These are phyloP conservation scores for Saccharomyces hybrid DNA, from an alignment of 1,139 yeast genomes.

Conservation along the genomic window DNA sequence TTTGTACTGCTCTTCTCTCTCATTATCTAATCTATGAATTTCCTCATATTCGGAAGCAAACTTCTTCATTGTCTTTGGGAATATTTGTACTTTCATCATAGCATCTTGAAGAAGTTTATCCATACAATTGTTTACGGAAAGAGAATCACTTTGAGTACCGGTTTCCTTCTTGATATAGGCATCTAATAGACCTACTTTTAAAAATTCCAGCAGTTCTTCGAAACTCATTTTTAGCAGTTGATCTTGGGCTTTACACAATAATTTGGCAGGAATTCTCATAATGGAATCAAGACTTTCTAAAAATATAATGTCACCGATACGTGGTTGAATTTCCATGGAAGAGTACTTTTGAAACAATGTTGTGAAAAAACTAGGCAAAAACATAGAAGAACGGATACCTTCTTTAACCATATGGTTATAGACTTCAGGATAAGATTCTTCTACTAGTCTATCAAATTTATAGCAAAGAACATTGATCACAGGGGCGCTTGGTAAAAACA, in stretches of 20 bases:
- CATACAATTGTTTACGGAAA: not conserved
- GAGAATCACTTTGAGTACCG: conserved; percentile 43
- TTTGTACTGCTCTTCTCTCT: conserved; percentile 65
- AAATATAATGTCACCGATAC: conserved; percentile 77
- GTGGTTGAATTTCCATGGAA: conserved; percentile 72
- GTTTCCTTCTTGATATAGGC: conserved; percentile 35
- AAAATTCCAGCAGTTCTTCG: conserved; percentile 64
- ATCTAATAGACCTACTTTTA: conserved; percentile 71
- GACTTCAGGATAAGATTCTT: conserved; percentile 38
- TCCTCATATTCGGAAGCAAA: conserved; percentile 71
- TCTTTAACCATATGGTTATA: conserved; percentile 72
- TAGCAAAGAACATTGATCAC: conserved; percentile 74
- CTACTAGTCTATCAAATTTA: conserved; percentile 79
- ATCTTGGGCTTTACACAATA: conserved; percentile 61
- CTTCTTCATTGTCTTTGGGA: conserved; percentile 62
- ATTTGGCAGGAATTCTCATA: conserved; percentile 72
- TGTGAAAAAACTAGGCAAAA: conserved; percentile 1
- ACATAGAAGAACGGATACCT: conserved; percentile 42
- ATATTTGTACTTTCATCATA: conserved; percentile 52
- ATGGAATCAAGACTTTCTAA: conserved; percentile 86
- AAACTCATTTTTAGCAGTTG: conserved; percentile 56
- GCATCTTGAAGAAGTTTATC: conserved; percentile 77
- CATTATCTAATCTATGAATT: conserved; percentile 59
- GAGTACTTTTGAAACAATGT: conserved; percentile 39
- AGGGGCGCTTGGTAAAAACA: conserved; percentile 81